phyloP scores from a whole-genome alignment of 169 alveolate species.

The Theileria parva region DNA sequence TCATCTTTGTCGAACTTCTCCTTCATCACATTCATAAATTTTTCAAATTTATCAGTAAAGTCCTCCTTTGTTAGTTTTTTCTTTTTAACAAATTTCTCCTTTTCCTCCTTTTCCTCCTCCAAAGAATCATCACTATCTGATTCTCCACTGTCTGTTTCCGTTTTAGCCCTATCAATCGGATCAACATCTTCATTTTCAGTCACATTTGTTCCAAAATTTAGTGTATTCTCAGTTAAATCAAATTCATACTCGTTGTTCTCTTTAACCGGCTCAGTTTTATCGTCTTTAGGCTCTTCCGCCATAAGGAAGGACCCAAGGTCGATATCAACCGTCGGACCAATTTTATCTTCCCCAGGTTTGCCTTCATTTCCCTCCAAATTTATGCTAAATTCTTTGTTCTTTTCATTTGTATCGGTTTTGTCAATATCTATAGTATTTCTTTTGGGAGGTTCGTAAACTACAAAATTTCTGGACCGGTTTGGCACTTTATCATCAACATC shows the following conservation, averaged over 20 bases:
- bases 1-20: neutral
- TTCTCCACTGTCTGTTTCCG: neutral
- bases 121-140: constrained; percentile 5
- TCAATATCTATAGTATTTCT: neutral
- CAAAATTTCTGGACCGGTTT: neutral
- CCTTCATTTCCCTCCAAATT: neutral
- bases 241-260: neutral
- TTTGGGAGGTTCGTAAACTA: neutral
- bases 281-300: neutral
- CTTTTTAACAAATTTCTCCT: neutral
- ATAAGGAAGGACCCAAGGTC: neutral
- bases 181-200: no score
- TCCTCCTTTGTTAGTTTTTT: neutral
- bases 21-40: neutral
- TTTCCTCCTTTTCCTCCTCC: neutral
- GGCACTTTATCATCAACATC: neutral
- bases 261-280: neutral
- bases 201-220: no score
- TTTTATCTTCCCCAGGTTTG: neutral
- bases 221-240: neutral
- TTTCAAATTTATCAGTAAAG: neutral
- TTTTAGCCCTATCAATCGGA: no score
- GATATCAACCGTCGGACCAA: neutral
- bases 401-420: neutral
- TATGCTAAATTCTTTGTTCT: neutral